These are phyloP conservation scores for Lodderomyces metapsilosis DNA, from an alignment of 1,139 yeast genomes.

Conservation along the genomic window DNA sequence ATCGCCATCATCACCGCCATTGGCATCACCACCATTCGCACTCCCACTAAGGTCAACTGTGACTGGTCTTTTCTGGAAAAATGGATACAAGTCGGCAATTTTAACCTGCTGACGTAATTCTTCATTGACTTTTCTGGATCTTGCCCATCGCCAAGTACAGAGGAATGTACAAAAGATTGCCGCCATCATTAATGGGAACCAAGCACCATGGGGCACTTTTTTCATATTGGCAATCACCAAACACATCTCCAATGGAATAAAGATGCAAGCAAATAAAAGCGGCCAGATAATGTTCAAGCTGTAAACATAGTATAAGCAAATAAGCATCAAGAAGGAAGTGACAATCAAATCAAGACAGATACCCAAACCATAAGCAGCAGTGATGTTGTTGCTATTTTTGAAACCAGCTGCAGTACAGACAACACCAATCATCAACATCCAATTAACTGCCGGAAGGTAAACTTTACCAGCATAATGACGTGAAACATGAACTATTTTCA, in stretches of 20 bases:
- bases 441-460: slow-evolving; percentile 50
- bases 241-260: slow-evolving; percentile 46
- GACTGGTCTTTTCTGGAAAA: slow-evolving; percentile 18
- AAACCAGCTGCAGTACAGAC: slow-evolving; percentile 52
- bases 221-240: slow-evolving; percentile 47
- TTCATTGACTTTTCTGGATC: slow-evolving; percentile 37
- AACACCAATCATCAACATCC: slow-evolving; percentile 50
- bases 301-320: slow-evolving; percentile 49
- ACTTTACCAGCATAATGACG: slow-evolving; percentile 45
- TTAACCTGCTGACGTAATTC: slow-evolving; percentile 32
- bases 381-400: slow-evolving; percentile 46
- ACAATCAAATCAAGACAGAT: slow-evolving; percentile 54
- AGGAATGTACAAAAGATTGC: slow-evolving; percentile 31
- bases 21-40: too few relatives aligned
- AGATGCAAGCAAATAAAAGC: slow-evolving; percentile 32
- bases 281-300: slow-evolving; percentile 34
- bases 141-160: slow-evolving; percentile 48
- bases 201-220: slow-evolving; percentile 57
- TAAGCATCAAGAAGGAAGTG: slow-evolving; percentile 45
- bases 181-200: slow-evolving; percentile 53
- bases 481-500: slow-evolving; percentile 46
- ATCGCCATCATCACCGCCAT: slow-evolving; percentile 7
- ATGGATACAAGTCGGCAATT: slow-evolving; percentile 28
- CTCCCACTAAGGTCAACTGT: slow-evolving; percentile 23
- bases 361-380: slow-evolving; percentile 63